These are phyloP conservation scores for Fragilaria crotonensis DNA, from an alignment of 108 stramenopile genomes.

Conservation along the genomic window DNA sequence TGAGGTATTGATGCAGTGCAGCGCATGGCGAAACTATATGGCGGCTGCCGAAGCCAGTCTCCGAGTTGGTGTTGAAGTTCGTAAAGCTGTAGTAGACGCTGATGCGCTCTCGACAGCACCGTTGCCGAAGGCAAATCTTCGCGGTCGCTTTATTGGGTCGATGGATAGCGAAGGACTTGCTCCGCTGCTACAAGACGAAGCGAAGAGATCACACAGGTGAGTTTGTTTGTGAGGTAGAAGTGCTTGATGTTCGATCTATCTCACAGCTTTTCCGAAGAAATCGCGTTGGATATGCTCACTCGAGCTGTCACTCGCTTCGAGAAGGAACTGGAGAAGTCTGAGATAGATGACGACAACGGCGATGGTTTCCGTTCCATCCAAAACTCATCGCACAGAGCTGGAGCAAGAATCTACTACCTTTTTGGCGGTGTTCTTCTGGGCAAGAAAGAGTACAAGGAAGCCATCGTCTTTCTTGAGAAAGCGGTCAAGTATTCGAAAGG, in stretches of 20 bases:
- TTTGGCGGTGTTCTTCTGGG: conserved; percentile 61
- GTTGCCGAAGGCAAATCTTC: not conserved
- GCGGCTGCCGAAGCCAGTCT: conserved; percentile 58
- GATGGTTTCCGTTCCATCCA: conserved; percentile 5
- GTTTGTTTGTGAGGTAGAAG: not conserved
- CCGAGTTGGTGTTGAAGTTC: conserved; percentile 33
- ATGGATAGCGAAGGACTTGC: conserved; percentile 34
- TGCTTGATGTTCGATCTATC: not conserved
- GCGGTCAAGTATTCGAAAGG: conserved; percentile 33
- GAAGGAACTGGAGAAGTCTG: conserved; percentile 15
- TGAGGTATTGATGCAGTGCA: conserved; percentile 32
- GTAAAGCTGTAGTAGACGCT: no score
- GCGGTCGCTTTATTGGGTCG: conserved; percentile 43
- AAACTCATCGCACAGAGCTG: conserved; percentile 23
- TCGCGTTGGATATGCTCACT: conserved; percentile 47
- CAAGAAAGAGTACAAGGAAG: conserved; percentile 35
- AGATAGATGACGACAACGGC: conserved; percentile 13
- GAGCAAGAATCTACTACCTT: conserved; percentile 66
- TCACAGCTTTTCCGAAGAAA: conserved; percentile 7
- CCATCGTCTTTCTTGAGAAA: conserved; percentile 43
- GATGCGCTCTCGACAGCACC: not conserved
- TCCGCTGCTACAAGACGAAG: conserved; percentile 36
- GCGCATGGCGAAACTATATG: conserved; percentile 52
- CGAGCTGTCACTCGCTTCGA: conserved; percentile 57
- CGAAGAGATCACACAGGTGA: conserved; percentile 49